phyloP scores from a whole-genome alignment of 2,329 filamentous ascomycete species.

The Fusarium brachygibbosum region DNA sequence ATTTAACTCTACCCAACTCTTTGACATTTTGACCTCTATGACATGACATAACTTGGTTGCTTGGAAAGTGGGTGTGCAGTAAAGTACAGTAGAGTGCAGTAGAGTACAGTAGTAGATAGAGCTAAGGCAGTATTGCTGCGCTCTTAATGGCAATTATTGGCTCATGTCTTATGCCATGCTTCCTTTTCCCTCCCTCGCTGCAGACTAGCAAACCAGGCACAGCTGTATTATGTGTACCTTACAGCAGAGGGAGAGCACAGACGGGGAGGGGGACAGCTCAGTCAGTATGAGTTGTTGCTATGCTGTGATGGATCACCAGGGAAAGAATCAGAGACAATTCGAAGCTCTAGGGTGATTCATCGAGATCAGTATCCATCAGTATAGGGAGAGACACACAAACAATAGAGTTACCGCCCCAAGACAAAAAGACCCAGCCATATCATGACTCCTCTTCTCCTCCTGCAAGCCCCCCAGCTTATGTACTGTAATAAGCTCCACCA shows the following conservation, averaged over 20 bases:
- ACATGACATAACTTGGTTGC: constrained; percentile 5
- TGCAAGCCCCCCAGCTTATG: constrained; percentile 10
- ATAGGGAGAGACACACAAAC: neutral
- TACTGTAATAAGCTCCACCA: constrained; percentile 28
- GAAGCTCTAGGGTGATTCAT: neutral
- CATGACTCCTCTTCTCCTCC: constrained; percentile 31
- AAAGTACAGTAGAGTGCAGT: constrained; percentile 14
- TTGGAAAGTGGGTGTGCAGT: constrained; percentile 28
- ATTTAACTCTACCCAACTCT: constrained; percentile 17
- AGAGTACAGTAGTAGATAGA: constrained; percentile 30
- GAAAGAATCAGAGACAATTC: constrained; percentile 1
- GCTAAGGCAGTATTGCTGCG: constrained; percentile 31
- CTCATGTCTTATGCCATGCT: constrained; percentile 22
- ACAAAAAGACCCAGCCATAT: constrained; percentile 26
- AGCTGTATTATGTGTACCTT: constrained; percentile 36
- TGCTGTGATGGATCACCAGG: constrained; percentile 1
- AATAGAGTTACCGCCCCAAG: constrained; percentile 24
- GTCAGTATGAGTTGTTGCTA: neutral
- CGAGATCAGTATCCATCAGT: neutral
- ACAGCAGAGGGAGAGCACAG: constrained; percentile 39
- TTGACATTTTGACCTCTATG: neutral
- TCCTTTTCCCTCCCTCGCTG: constrained; percentile 19
- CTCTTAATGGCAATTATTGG: constrained; percentile 17
- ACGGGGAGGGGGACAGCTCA: constrained; percentile 24
- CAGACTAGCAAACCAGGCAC: constrained; percentile 34